Base-by-base conservation (phyloP, 164 flowering plant genomes). In the Umbilicus rupestris region DNA sequence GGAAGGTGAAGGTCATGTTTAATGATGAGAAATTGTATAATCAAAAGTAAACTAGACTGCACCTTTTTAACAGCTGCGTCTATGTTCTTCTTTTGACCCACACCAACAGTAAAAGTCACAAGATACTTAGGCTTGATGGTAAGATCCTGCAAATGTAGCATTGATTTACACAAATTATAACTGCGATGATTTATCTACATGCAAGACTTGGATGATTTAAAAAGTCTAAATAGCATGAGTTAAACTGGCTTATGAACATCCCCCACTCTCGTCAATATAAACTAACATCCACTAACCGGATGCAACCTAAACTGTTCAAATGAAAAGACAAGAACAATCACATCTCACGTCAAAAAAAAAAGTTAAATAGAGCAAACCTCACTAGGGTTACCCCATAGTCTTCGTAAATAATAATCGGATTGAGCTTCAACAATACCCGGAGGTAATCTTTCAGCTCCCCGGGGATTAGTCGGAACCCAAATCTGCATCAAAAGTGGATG, bases 31-130 rank as follows among this genome's bases (percentile, higher is more conserved):
- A 28, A 2, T 31, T 20, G 42, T 39, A 30, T 35, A 29, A 33
- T 8, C 64, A 15, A 17, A 50, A 59, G 62, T 33, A 16, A 55
- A 44, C 41, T 15, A 68, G n/a, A 37, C 44, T 62, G 46, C 5
- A 82, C 92, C 89, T 87, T 85, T 70, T 80, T 85, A 30, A 85
- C 75, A 30, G 86, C 85, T 39, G 79, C 84, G 77, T 87, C 79
- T 66, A 87, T 84, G 66, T 82, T 85, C 3, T 73, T 71, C 68
- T 70, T 85, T 77, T 78, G 88, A 35, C 73, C 80, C 74, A 63
- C 74, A 35, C 92, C 92, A 74, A 85, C 90, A 41, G 93, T 87
- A 64, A 87, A 87, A 17, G 90, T 81, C 39, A 85, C 81, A 63
- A 87, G 88, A 71, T 87, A 85, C 74, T 74, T 85, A 5, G 82